A percentile compares a stretch with the other conserved stretches of the same genome.
phyloP scores from a whole-genome alignment of 306 rosid species.

The Gillenia trifoliata region DNA sequence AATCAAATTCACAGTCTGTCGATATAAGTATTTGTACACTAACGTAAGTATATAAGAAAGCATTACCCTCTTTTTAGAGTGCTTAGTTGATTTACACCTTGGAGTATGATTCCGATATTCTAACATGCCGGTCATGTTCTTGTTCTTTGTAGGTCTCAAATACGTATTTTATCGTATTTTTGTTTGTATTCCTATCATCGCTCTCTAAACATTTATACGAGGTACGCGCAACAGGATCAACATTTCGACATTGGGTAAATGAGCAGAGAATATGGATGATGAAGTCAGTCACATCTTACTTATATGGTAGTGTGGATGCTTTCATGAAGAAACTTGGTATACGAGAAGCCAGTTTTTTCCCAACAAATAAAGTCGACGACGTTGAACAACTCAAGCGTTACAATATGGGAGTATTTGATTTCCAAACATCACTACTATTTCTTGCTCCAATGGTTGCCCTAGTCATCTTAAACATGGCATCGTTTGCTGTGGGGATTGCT shows the following conservation, averaged over 20 bases:
- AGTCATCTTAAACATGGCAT: constrained; percentile 35
- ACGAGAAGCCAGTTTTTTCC: constrained; percentile 51
- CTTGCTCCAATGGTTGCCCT: constrained; percentile 49
- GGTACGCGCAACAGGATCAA: constrained; percentile 41
- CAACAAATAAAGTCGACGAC: constrained; percentile 52
- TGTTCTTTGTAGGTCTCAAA: constrained; percentile 43
- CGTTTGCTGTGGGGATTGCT: constrained; percentile 39
- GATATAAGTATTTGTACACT: not conserved
- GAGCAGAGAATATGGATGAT: constrained; percentile 74
- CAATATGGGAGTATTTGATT: constrained; percentile 48
- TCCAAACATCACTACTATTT: constrained; percentile 43
- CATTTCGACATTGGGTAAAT: constrained; percentile 33
- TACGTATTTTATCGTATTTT: constrained; percentile 28
- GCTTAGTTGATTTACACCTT: too few relatives aligned
- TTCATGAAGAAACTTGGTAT: constrained; percentile 44
- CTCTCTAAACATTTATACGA: constrained; percentile 31
- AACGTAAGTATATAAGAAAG: not conserved
- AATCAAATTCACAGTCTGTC: not conserved
- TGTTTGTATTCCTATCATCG: constrained; percentile 39
- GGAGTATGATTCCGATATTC: not conserved
- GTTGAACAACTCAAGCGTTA: constrained; percentile 32
- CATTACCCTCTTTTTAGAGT: not conserved
- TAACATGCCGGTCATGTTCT: not conserved
- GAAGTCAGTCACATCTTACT: constrained; percentile 33
- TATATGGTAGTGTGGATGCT: constrained; percentile 55